Conservation (phyloP, 345 rosid genomes). For the Streptanthus diversifolius region DNA sequence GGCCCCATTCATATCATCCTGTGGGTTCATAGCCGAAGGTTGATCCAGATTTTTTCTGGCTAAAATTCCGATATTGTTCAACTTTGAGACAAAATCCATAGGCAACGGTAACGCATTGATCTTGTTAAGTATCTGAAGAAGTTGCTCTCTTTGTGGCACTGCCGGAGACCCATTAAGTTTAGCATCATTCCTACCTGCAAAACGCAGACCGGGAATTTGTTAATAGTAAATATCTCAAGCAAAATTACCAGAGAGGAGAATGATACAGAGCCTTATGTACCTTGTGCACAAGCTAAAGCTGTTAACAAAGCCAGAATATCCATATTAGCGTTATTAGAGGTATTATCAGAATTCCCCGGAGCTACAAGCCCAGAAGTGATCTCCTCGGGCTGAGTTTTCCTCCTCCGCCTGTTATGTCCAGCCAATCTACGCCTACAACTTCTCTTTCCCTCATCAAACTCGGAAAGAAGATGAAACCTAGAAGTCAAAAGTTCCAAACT, state of each 20-base stretch:
- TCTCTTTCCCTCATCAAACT: constrained; percentile 86
- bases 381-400: constrained; percentile 80
- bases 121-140: constrained; percentile 69
- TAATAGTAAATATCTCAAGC: background rate
- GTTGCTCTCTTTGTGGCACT: constrained; percentile 60
- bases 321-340: constrained; percentile 44
- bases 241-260: background rate
- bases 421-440: constrained; percentile 84
- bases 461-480: constrained; percentile 78
- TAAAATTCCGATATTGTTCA: constrained; percentile 44
- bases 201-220: background rate
- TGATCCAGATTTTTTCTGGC: constrained; percentile 46
- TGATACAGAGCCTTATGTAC: constrained; percentile 41
- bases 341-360: constrained; percentile 42
- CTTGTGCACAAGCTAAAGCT: constrained; percentile 64
- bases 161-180: constrained; percentile 33
- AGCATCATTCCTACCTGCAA: constrained; percentile 51
- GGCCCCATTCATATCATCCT: constrained; percentile 39
- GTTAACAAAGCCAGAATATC: constrained; percentile 67
- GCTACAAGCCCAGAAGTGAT: constrained; percentile 43
- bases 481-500: background rate
- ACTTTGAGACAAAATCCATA: constrained; percentile 56
- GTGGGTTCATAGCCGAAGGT: constrained; percentile 31
- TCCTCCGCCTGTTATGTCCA: constrained; percentile 70
- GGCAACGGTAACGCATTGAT: constrained; percentile 78